phyloP scores from a whole-genome alignment of 2,329 filamentous ascomycete species.

The Claviceps quebecensis region DNA sequence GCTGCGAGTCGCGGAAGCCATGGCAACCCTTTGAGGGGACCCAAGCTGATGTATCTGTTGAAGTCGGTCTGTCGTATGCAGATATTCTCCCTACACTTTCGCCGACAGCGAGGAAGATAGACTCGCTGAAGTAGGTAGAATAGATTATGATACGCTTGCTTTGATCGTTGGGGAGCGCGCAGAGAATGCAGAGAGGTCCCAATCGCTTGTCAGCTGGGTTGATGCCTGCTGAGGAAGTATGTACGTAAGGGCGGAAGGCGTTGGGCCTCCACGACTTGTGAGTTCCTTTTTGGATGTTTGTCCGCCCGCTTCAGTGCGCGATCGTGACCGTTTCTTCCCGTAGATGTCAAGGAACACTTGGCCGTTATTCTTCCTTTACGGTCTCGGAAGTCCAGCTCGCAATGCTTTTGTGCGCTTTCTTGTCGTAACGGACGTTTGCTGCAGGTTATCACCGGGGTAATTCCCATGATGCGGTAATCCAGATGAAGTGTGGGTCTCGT shows the following conservation, averaged over 20 bases:
- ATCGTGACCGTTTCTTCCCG: background rate
- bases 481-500: background rate
- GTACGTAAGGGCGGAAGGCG: no score
- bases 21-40: slow-evolving; percentile 2
- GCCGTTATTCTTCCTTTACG: background rate
- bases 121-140: no score
- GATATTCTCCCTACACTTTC: background rate
- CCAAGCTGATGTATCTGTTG: background rate
- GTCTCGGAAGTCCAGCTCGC: background rate
- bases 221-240: no score
- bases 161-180: no score
- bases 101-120: no score
- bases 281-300: background rate
- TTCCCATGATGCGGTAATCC: no score
- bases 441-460: background rate
- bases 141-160: no score
- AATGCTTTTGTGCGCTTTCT: background rate
- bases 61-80: background rate
- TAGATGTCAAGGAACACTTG: background rate
- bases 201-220: no score
- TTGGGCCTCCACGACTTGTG: background rate
- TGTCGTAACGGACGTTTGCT: background rate
- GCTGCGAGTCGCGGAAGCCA: slow-evolving; percentile 11
- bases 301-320: background rate
- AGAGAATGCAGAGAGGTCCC: no score